Evolutionary conservation across 169 alveolate genomes (phyloP).

Genomic region (Amoebophrya sp.): DNA sequence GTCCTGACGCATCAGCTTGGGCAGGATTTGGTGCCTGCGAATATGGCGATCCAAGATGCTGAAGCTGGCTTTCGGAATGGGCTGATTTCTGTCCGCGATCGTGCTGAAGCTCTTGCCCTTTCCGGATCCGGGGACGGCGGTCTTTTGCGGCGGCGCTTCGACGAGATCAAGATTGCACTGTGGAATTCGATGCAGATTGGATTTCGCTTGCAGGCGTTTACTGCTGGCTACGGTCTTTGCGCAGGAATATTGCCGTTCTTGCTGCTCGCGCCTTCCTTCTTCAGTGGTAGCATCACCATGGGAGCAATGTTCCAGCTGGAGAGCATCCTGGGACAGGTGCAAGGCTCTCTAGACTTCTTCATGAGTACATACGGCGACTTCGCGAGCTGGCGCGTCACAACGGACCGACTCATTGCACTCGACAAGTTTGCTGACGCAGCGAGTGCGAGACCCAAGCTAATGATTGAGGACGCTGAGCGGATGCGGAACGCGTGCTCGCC

Average conservation of each 20-base stretch:
- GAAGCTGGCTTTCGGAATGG: not conserved
- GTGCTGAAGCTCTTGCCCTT: not conserved
- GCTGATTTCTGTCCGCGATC: not conserved
- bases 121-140: not conserved
- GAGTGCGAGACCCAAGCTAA: no score
- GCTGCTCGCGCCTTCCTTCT: not conserved
- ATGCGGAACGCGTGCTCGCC: no score
- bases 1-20: not conserved
- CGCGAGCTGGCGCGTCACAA: slow-evolving; percentile 22
- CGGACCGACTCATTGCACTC: not conserved
- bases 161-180: not conserved
- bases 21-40: not conserved
- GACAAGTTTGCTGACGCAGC: not conserved
- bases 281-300: not conserved
- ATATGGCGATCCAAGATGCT: not conserved
- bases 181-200: not conserved
- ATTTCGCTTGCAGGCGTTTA: not conserved
- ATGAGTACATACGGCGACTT: not conserved
- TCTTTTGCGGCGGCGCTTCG: not conserved
- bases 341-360: not conserved
- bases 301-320: slow-evolving; percentile 19
- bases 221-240: not conserved
- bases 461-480: no score
- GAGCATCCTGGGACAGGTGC: not conserved
- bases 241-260: not conserved